Evolutionary conservation across 2,329 filamentous ascomycete species (phyloP).

Genomic region (Thelonectria blattea): DNA sequence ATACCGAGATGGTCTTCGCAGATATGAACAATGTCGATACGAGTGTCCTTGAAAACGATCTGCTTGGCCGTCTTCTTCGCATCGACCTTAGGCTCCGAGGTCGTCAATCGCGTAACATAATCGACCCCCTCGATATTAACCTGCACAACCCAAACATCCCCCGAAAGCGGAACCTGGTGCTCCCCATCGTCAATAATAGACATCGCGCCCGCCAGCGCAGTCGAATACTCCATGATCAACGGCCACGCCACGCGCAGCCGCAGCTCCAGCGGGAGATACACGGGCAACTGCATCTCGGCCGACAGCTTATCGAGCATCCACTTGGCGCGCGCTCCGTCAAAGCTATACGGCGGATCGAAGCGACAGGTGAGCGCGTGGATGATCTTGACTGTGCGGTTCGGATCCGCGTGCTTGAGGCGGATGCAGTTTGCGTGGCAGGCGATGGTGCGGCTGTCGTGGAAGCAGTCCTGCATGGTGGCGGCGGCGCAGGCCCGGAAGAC

Average conservation of each 20-base stretch:
- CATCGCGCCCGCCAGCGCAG: neutral
- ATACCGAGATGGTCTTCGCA: constrained; percentile 7
- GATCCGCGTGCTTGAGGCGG: neutral
- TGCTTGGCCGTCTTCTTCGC: neutral
- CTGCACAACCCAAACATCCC: neutral
- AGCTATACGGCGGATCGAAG: neutral
- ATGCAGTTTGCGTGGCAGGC: constrained; percentile 4
- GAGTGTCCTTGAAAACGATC: neutral
- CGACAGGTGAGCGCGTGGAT: neutral
- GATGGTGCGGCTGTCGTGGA: neutral
- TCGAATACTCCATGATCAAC: neutral
- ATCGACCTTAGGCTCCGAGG: neutral
- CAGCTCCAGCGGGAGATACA: constrained; percentile 1
- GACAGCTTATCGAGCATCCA: neutral
- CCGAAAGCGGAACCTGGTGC: neutral
- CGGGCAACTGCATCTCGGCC: neutral
- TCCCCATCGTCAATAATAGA: neutral
- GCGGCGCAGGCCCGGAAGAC: neutral
- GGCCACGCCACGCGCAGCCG: neutral
- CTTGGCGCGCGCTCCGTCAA: neutral
- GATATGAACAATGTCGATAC: neutral
- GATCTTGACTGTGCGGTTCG: neutral
- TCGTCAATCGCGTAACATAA: neutral
- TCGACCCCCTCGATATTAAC: constrained; percentile 1
- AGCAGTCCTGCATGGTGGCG: neutral